Conservation (phyloP, 257 asterid species). For the Petrea volubilis region DNA sequence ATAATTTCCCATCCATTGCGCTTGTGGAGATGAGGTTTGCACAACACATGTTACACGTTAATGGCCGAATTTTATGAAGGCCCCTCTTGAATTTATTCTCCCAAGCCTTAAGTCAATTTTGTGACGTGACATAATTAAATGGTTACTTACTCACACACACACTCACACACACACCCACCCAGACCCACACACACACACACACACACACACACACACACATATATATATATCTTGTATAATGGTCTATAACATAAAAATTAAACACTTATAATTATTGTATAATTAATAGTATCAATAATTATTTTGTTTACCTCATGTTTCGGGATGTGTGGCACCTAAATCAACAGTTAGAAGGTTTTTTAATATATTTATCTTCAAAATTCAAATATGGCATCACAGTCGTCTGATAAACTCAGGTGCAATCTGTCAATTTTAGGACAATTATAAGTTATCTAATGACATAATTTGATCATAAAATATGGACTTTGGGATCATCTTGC, state of each 20-base stretch:
- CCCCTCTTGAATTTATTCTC: no score
- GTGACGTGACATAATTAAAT: no score
- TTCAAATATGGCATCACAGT: neutral
- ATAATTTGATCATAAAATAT: conserved; percentile 4
- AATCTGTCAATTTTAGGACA: neutral
- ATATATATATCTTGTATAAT: neutral
- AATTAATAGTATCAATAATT: neutral
- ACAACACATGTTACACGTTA: no score
- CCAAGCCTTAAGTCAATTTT: no score
- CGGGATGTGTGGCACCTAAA: neutral
- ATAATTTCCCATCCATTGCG: no score
- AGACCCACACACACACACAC: no score
- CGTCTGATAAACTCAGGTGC: neutral
- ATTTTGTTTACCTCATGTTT: neutral
- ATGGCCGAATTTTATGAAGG: no score
- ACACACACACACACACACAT: no score
- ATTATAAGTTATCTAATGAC: conserved; percentile 4
- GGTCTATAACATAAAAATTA: neutral
- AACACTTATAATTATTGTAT: neutral
- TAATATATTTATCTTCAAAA: conserved; percentile 5
- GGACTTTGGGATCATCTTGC: neutral
- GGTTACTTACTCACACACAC: no score
- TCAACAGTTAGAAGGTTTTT: neutral
- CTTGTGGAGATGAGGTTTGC: no score
- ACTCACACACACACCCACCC: no score